Base-by-base conservation (phyloP, 176 grass and related monocot genomes). In the Dactylis glomerata region DNA sequence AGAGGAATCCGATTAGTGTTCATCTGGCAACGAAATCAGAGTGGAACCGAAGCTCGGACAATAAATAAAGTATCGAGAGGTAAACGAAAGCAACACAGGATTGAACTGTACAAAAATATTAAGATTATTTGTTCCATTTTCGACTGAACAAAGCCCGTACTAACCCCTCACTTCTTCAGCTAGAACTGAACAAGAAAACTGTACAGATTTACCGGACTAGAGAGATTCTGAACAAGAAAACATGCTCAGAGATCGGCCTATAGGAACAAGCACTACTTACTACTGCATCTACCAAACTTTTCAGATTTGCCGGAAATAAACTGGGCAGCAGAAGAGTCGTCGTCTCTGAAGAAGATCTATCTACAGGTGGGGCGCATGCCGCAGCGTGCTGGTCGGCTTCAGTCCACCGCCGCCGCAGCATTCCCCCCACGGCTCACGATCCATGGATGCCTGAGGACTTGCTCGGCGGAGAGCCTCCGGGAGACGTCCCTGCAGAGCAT, bases 401-500 rank as follows among this genome's bases (percentile, higher is more conserved):
- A 93, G 74, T 13, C 62, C 26, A 41, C 32, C 15, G 12, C 62
- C 26, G 49, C 32, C 15, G 12, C 41, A 38, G 57, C 78, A 10
- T 75, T 10, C 2, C 82, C 93, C 2, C 93, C 90, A 44, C 87
- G 61, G 63, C 52, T 86, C 36, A 82, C 68, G 15, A 92, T 95
- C 93, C 93, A 95, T 9, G 92, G 90, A 80, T 95, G 90, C 78
- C 78, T 77, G 0, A 97, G 89, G 86, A 93, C 91, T 76, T 97
- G 85, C 4, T 97, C 94, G 46, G 91, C 82, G 45, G 94, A 97
- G 82, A 97, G 56, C 36, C 94, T 80, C 2, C 94, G 80, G 1
- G 87, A 89, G 82, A 82, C 87, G 80, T 97, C 94, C 87, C 63
- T 91, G 85, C 85, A 94, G 37, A 97, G 85, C 94, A 97, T 97